These are phyloP conservation scores for Teunomyces barrocoloradensis DNA, from an alignment of 805 yeast species.

Conservation along the genomic window DNA sequence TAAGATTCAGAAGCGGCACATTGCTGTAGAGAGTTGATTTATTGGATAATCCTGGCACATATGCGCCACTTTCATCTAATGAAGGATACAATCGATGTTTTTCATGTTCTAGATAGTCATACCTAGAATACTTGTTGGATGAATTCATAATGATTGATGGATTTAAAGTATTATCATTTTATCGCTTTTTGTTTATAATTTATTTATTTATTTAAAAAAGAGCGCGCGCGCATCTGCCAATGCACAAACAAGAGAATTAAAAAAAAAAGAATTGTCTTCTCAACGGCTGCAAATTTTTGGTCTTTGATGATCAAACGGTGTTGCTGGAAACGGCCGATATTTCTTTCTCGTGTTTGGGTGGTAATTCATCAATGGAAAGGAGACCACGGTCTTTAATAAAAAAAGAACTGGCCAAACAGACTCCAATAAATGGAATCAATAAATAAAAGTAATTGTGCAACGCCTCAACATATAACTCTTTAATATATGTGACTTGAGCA, in stretches of 20 bases:
- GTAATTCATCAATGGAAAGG: conserved; percentile 30
- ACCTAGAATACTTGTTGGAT: not conserved
- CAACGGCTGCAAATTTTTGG: conserved; percentile 1
- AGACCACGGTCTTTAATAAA: conserved; percentile 41
- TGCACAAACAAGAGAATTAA: not conserved
- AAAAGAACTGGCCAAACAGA: conserved; percentile 21
- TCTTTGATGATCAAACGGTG: not conserved
- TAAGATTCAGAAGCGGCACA: not conserved
- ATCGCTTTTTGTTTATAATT: not conserved
- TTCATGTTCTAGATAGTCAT: not conserved
- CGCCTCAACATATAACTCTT: conserved; percentile 19
- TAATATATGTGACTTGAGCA: conserved; percentile 14
- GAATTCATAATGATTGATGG: not conserved
- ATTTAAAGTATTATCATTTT: not conserved
- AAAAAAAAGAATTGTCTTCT: not conserved
- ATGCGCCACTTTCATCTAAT: not conserved
- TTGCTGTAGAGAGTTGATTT: conserved; percentile 1
- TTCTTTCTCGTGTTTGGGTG: conserved; percentile 9
- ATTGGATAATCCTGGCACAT: not conserved
- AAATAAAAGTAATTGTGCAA: conserved; percentile 19
- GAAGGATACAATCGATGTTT: not conserved
- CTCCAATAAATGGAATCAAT: conserved; percentile 21
- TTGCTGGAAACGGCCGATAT: conserved; percentile 5
- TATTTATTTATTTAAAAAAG: not conserved
- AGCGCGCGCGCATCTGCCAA: not conserved